Conservation (phyloP, 805 yeast genomes). For the Candida dendrica region DNA sequence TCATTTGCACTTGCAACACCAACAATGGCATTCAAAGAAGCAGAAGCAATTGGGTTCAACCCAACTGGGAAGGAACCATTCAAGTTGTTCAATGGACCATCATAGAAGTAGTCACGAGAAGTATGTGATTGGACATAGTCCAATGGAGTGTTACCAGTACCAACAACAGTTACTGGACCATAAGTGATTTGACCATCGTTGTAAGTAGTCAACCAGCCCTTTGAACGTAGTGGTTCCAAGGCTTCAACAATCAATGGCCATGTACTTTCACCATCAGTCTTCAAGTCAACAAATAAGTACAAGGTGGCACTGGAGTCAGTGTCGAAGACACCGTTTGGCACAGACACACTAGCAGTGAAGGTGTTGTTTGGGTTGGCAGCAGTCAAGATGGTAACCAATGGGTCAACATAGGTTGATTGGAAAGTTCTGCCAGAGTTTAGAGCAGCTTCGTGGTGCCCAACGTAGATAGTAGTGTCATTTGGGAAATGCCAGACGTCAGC, state of each 20-base stretch:
- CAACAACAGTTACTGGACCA: constrained; percentile 58
- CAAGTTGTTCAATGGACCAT: constrained; percentile 37
- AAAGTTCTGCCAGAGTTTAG: constrained; percentile 42
- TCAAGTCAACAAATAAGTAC: constrained; percentile 60
- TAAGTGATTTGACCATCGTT: constrained; percentile 26
- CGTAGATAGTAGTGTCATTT: constrained; percentile 36
- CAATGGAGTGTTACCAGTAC: constrained; percentile 64
- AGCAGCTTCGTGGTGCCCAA: constrained; percentile 55
- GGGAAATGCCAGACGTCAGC: constrained; percentile 54
- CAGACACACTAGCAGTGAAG: constrained; percentile 10
- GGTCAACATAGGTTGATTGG: constrained; percentile 46
- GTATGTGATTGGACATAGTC: constrained; percentile 24
- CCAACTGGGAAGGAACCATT: constrained; percentile 18
- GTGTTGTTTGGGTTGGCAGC: constrained; percentile 33
- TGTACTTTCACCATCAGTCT: constrained; percentile 41
- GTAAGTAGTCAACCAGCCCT: constrained; percentile 44
- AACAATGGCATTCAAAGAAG: constrained; percentile 30
- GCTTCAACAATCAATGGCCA: constrained; percentile 41
- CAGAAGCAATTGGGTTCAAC: constrained; percentile 35
- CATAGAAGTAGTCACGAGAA: constrained; percentile 37
- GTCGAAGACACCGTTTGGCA: constrained; percentile 34
- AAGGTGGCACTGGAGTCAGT: constrained; percentile 42
- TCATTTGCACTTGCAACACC: constrained; percentile 7
- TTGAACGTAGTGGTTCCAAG: constrained; percentile 44
- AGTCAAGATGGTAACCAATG: constrained; percentile 40